Evolutionary conservation across 805 yeast genomes (phyloP), one percentile per base, ranked within the genome.

Genomic region (Zygosaccharomyces siamensis): DNA sequence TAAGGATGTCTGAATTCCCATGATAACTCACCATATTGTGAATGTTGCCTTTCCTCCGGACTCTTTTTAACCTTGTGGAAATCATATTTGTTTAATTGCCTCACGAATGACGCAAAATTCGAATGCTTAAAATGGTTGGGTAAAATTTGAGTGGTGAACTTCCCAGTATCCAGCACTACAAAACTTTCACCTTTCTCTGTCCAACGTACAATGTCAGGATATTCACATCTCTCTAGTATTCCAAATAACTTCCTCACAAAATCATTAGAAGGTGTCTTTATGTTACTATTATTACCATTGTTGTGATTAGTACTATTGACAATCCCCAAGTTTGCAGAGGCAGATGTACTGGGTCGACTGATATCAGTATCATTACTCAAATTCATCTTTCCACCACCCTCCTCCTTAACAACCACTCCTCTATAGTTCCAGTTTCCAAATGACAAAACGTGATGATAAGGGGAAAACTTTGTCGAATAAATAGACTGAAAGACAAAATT

Each of bases 1-100:
- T 82, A 88, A 0, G 97, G 95, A 66, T 93, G 98, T 62, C 83
- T 81, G 72, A 93, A 92, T 66, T 92, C 97, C 97, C 98, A 92
- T 18, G 90, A 82, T 66, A 84, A 80, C 48, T 83, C 89, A 35
- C 89, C 86, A 59, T 82, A 81, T 50, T 80, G 80, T 26, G 70
- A 68, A 43, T 63, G 63, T 44, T 72, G 76, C 58, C 76, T 77
- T 52, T 80, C 86, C 56, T 82, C 89, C 49, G 74, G 78, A 36
- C 86, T 72, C 40, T 80, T 74, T 63, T 92, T 87, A 39, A 93
- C 95, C 70, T 93, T 93, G 73, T 93, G 99, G 73, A 93, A 93
- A 68, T 92, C 99, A 64, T 93, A 93, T 69, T 93, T 93, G 75
- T 93, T 93, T 60, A 93, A 74, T 66, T 93, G 99, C 40, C 99